Evolutionary conservation across 108 stramenopile species (phyloP), one percentile per base, ranked within the genome.

Genomic region (Schizochytrium sp.): DNA sequence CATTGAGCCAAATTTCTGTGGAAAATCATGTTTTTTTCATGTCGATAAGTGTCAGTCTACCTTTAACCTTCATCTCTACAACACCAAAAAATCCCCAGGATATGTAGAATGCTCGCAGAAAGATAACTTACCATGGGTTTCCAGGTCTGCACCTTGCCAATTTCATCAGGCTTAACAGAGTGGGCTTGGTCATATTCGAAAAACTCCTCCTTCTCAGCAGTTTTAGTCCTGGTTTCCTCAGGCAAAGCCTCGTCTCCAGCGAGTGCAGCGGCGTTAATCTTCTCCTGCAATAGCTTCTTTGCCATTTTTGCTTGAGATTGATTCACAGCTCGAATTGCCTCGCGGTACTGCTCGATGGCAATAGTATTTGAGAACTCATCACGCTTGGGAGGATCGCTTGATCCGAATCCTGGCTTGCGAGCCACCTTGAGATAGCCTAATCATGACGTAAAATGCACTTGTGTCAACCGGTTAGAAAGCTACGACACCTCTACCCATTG

Each of bases 341-440:
- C 76, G 76, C 76, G 76, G n/a, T 83, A 83, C 76, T 83, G 76
- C 76, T 83, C 76, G 28, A 83, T 83, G 50, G 76, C 76, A 53
- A 83, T 83, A 0, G 76, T 83, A 53, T 83, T 83, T 47, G 50
- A 55, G 47, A 83, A 83, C 76, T 83, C 76, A 83, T 83, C 76
- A 12, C 76, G 76, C 76, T 83, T 83, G 38, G 76, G 76, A 7
- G 76, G 76, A 49, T 83, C 76, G 53, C 10, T 55, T 53, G 76
- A 83, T 47, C 76, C 76, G 47, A 83, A 83, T 0, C 76, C 76
- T 10, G n/a, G 76, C 76, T 83, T 83, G 17, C 53, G 47, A 5
- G 76, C 50, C 10, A 53, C 76, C 47, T 83, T 83, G 47, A 49
- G 76, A 83, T 83, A 83, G 28, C 50, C 76, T 83, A 53, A 17